phyloP scores from a whole-genome alignment of 169 alveolate species.

The Sarcocystis neurona region DNA sequence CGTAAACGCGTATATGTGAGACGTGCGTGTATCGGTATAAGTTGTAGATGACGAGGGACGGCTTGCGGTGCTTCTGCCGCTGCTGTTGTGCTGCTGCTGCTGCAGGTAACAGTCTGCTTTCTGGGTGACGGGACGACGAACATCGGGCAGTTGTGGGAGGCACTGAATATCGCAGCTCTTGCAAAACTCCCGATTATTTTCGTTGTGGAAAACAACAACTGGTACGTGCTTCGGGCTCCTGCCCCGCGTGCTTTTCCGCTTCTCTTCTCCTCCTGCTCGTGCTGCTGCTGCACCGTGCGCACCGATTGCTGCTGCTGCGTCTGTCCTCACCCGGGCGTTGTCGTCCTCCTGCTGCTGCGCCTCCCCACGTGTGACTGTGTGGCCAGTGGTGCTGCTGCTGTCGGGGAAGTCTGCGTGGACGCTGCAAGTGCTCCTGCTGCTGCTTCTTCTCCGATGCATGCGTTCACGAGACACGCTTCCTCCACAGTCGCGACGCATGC shows the following conservation, averaged over 20 bases:
- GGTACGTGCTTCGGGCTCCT: constrained; percentile 53
- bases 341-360: not conserved
- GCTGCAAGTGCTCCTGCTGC: no score
- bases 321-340: not conserved
- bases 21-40: no score
- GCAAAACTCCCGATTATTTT: constrained; percentile 85
- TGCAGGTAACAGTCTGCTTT: constrained; percentile 81
- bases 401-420: no score
- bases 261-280: no score
- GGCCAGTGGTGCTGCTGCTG: no score
- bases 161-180: constrained; percentile 86
- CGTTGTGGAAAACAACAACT: constrained; percentile 85
- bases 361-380: not conserved
- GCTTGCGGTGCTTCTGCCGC: not conserved
- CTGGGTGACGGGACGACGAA: constrained; percentile 92
- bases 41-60: not conserved
- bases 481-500: no score
- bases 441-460: no score
- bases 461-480: no score
- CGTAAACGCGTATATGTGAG: no score
- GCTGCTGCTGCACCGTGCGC: no score
- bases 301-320: no score
- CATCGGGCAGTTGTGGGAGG: constrained; percentile 87
- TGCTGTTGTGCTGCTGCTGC: not conserved
- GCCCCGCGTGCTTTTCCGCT: not conserved